phyloP scores from a whole-genome alignment of 208 protist species.

The Wallacemonas rigidus region DNA sequence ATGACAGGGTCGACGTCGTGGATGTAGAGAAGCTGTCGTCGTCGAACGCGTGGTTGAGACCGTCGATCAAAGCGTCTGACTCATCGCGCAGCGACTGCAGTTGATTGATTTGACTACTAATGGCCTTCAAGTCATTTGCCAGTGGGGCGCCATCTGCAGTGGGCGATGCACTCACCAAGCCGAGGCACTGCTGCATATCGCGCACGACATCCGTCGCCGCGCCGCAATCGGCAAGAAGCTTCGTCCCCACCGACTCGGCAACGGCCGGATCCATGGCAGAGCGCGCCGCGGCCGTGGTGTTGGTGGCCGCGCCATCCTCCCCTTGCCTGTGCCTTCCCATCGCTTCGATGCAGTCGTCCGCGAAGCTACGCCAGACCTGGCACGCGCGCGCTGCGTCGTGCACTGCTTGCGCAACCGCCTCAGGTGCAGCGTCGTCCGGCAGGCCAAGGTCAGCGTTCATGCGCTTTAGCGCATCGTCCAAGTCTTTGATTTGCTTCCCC shows the following conservation, averaged over 20 bases:
- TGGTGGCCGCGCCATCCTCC: neutral
- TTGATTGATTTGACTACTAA: neutral
- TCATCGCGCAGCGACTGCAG: conserved; percentile 22
- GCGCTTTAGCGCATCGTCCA: conserved; percentile 3
- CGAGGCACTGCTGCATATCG: neutral
- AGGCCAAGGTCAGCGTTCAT: conserved; percentile 7
- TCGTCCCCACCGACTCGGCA: conserved; percentile 10
- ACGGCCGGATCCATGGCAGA: conserved; percentile 2
- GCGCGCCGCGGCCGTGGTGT: neutral
- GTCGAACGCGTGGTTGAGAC: conserved; percentile 39
- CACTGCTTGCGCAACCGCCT: neutral
- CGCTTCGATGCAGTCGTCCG: conserved; percentile 14
- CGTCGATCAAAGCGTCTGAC: conserved; percentile 39
- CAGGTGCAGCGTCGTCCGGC: neutral
- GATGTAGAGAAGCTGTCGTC: conserved; percentile 28
- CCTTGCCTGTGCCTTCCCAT: neutral
- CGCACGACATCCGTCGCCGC: neutral
- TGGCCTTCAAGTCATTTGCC: neutral
- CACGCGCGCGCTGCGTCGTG: conserved; percentile 5
- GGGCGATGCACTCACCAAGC: neutral
- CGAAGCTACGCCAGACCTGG: conserved; percentile 2
- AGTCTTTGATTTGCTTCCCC: neutral
- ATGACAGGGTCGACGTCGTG: conserved; percentile 23
- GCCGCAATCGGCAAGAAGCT: conserved; percentile 8
- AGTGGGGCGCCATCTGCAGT: neutral